These are phyloP conservation scores for Linderina pennispora DNA, from an alignment of 192 early-diverging fungal genomes.

Conservation along the genomic window DNA sequence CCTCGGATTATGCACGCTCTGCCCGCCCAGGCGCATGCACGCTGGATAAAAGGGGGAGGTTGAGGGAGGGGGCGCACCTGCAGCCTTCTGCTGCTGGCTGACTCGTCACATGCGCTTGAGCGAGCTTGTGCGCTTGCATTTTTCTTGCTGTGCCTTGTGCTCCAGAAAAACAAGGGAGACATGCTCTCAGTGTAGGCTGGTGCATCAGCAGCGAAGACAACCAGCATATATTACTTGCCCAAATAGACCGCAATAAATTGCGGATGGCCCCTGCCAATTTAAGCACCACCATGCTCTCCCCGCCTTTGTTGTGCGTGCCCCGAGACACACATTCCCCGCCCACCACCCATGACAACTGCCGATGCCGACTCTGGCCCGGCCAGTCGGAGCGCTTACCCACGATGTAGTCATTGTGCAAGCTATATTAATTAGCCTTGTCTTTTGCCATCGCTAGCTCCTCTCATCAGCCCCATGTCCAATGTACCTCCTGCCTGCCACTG, in stretches of 20 bases:
- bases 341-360: too few relatives aligned
- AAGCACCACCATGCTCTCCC: neutral
- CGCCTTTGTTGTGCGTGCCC: neutral
- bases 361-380: too few relatives aligned
- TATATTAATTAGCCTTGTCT: too few relatives aligned
- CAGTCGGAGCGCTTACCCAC: too few relatives aligned
- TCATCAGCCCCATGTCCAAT: too few relatives aligned
- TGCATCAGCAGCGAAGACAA: neutral
- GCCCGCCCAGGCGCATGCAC: too few relatives aligned
- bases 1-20: too few relatives aligned
- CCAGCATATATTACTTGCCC: neutral
- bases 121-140: neutral
- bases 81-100: neutral
- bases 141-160: neutral
- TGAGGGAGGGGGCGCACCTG: neutral
- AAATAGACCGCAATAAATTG: neutral
- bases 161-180: neutral
- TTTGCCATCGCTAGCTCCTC: too few relatives aligned
- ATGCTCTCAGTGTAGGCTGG: neutral
- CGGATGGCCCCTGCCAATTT: neutral
- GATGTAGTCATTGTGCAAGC: too few relatives aligned
- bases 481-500: too few relatives aligned
- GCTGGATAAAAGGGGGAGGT: too few relatives aligned
- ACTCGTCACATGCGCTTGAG: neutral
- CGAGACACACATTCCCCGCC: too few relatives aligned